Percentiles rank a stretch among this genome's conserved stretches.
These are phyloP conservation scores for Vanrija humicola DNA, from an alignment of 1,284 basidiomycete genomes.

Conservation along the genomic window DNA sequence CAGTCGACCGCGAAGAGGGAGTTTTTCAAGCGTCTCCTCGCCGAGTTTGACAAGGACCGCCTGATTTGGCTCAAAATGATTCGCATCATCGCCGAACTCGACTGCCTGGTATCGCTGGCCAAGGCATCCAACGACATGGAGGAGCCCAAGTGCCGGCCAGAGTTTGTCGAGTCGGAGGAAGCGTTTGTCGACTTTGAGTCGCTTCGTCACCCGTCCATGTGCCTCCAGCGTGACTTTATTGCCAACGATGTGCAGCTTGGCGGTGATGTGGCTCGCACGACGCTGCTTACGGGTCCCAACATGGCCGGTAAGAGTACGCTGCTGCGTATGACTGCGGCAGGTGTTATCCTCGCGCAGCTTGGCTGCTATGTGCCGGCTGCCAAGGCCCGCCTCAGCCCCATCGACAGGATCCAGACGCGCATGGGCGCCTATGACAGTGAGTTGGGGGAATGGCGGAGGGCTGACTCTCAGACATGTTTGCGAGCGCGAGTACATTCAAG, in stretches of 20 bases:
- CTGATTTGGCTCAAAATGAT: constrained; percentile 71
- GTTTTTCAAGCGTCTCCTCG: constrained; percentile 75
- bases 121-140: constrained; percentile 85
- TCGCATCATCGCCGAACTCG: constrained; percentile 72
- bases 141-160: constrained; percentile 86
- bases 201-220: constrained; percentile 81
- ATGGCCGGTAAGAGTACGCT: constrained; percentile 72
- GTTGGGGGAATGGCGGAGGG: constrained; percentile 7
- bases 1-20: constrained; percentile 70
- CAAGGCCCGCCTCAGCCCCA: constrained; percentile 75
- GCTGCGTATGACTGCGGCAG: constrained; percentile 95
- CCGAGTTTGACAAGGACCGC: constrained; percentile 81
- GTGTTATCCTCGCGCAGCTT: constrained; percentile 92
- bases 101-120: constrained; percentile 89
- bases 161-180: constrained; percentile 72
- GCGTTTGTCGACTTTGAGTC: constrained; percentile 76
- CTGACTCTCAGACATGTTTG: constrained; percentile 67
- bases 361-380: constrained; percentile 95
- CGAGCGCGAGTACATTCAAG: constrained; percentile 90
- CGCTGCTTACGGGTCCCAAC: constrained; percentile 87
- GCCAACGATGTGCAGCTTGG: constrained; percentile 91
- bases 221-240: constrained; percentile 74
- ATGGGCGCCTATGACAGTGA: constrained; percentile 94
- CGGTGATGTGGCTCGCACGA: constrained; percentile 62
- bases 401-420: constrained; percentile 90